Evolutionary conservation across 441 rosid genomes (phyloP), one percentile per base, ranked within the genome.

Genomic region (Euphorbia corollata): DNA sequence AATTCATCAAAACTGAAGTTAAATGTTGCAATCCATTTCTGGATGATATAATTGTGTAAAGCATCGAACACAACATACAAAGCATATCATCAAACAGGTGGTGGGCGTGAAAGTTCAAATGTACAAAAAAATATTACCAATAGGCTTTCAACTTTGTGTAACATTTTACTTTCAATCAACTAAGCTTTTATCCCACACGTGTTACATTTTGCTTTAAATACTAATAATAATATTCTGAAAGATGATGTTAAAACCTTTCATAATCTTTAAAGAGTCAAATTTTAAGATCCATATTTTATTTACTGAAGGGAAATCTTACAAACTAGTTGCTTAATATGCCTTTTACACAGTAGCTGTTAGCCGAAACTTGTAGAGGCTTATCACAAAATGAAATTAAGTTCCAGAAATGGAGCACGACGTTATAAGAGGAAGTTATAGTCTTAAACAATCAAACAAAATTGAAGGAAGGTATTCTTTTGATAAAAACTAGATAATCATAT

Each of bases 261-360:
- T 32, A 34, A 51, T 12, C 10, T 60, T 50, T 36, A 16, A 60
- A 27, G 58, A 32, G 12, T 68, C 56, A 34, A 50, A 34, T 58
- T 59, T 59, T 22, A 22, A 48, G 59, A 48, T 36, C 59, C 34
- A 24, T 0, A 27, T 11, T 27, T 47, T 59, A 15, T 15, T 19
- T 24, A 15, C 20, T 18, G 22, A 58, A 13, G 13, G 15, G 59
- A 61, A 36, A 60, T 50, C 7, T 32, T 50, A 59, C 19, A 34
- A 61, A 27, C 66, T 15, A 51, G 36, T 30, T 24, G 67, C 41
- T 61, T 61, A n/a, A 30, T n/a, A 41, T 36, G 67, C 61, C 36
- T 51, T 22, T 36, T 24, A 4, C 7, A 45, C 41, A 59, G 24
- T 57, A 43, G 5, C 47, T 57, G 5, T 8, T 18, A 2, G 56